Base-by-base conservation (phyloP, 2,329 filamentous ascomycete genomes). In the Allantophomopsis lycopodina region DNA sequence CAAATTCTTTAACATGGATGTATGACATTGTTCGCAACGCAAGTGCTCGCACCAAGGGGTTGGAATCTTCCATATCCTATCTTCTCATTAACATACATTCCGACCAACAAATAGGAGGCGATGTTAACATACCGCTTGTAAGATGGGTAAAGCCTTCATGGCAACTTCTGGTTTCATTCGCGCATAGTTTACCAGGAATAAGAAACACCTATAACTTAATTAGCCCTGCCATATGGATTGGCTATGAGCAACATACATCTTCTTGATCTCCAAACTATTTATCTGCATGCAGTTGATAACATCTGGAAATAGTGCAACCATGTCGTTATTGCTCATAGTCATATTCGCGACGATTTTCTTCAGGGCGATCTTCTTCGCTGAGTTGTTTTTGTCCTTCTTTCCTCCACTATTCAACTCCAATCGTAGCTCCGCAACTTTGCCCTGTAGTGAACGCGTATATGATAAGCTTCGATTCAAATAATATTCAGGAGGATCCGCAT, bases 301-400 rank as follows among this genome's bases (percentile, higher is more conserved):
- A 57, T 98, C 91, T 14, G 89, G 87, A 52, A 98, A 98, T 39
- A 98, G 69, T 32, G 86, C 87, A 40, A 96, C 83, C 91, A 98
- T 98, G 61, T 98, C 91, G 57, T 96, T 98, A 65, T 98, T 98
- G 74, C 89, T 96, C 91, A 98, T 98, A 48, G 91, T 98, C 91
- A 98, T 98, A 60, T 98, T 98, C 59, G 91, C 91, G 52, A 98
- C 91, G 51, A 98, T 96, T 72, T 95, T 95, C 73, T 98, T 98
- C 46, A 98, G 72, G 10, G 91, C 88, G 56, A 95, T 93, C 74
- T 96, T 96, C 71, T 96, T 98, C 49, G 78, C 77, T 35, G 81
- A 74, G 63, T 86, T 82, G 64, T 93, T 94, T 73, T 95, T 96
- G 67, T 98, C 91, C 68, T 96, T 98, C 70, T 94, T 95, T 50